Percentiles rank a stretch among this genome's conserved stretches.
Conservation (phyloP, 495 filamentous ascomycete genomes). For the Daldinia grandis region DNA sequence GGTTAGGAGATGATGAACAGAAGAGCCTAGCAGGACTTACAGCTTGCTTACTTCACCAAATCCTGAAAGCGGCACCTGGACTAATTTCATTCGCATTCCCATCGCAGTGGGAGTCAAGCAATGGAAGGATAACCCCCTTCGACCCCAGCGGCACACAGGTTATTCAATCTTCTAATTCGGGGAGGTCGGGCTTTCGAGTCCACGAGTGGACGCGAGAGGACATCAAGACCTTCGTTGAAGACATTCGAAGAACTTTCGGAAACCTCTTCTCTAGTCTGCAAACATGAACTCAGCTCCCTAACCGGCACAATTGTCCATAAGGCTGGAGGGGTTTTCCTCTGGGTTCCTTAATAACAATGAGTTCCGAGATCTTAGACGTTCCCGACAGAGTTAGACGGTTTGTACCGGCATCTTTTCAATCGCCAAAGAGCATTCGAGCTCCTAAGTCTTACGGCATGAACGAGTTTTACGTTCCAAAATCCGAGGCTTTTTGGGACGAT, state of each 20-base stretch:
- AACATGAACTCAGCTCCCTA: background rate
- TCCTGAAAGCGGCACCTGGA: slow-evolving; percentile 8
- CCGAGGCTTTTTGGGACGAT: background rate
- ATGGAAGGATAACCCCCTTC: background rate
- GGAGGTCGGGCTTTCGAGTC: slow-evolving; percentile 5
- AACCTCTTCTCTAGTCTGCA: background rate
- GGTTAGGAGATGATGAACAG: slow-evolving; percentile 18
- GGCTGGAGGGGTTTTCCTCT: background rate
- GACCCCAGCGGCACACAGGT: background rate
- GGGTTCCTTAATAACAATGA: slow-evolving; percentile 31
- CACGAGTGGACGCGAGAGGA: slow-evolving; percentile 45
- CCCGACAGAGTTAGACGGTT: slow-evolving; percentile 25
- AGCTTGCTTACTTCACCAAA: slow-evolving; percentile 22
- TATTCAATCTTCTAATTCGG: background rate
- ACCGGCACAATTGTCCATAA: background rate
- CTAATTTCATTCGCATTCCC: slow-evolving; percentile 21
- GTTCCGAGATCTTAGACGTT: slow-evolving; percentile 25
- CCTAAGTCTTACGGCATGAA: slow-evolving; percentile 9
- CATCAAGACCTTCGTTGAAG: slow-evolving; percentile 19
- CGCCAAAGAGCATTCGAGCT: slow-evolving; percentile 24
- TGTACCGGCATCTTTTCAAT: slow-evolving; percentile 30
- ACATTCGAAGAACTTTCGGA: background rate
- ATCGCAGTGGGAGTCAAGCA: background rate
- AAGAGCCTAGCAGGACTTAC: slow-evolving; percentile 28
- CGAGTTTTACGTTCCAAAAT: background rate